A percentile compares a stretch with the other conserved stretches of the same genome.
phyloP scores from a whole-genome alignment of 1,139 yeast genomes.

The Torulaspora globosa region DNA sequence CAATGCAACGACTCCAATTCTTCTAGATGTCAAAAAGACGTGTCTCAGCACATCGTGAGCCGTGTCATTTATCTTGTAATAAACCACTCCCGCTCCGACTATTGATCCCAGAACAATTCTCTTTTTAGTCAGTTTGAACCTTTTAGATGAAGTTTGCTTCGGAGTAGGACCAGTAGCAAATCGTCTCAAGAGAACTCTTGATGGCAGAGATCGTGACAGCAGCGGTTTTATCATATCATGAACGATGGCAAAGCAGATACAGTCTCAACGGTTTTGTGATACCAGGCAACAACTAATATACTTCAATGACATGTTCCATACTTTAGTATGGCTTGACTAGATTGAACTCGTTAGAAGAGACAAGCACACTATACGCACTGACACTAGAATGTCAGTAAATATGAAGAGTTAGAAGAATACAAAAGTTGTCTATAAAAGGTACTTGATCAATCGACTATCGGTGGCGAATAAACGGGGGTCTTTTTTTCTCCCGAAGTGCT shows the following conservation, averaged over 20 bases:
- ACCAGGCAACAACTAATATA: no score
- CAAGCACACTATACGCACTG: neutral
- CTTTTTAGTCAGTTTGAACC: conserved; percentile 8
- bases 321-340: neutral
- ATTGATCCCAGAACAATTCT: conserved; percentile 11
- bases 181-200: conserved; percentile 7
- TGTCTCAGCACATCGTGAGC: conserved; percentile 39
- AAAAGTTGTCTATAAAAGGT: neutral
- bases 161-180: conserved; percentile 4
- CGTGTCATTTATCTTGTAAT: conserved; percentile 40
- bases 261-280: neutral
- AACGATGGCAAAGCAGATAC: neutral
- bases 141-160: neutral
- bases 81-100: conserved; percentile 23
- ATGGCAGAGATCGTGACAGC: conserved; percentile 1
- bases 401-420: no score
- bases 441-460: conserved; percentile 35
- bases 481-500: conserved; percentile 14
- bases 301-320: neutral
- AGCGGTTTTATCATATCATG: conserved; percentile 8
- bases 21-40: conserved; percentile 42
- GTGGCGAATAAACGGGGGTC: conserved; percentile 39
- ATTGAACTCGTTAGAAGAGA: conserved; percentile 3
- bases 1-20: conserved; percentile 59
- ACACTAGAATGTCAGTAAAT: neutral